These are phyloP conservation scores for Aquilaria yunnanensis DNA, from an alignment of 345 rosid species.

Conservation along the genomic window DNA sequence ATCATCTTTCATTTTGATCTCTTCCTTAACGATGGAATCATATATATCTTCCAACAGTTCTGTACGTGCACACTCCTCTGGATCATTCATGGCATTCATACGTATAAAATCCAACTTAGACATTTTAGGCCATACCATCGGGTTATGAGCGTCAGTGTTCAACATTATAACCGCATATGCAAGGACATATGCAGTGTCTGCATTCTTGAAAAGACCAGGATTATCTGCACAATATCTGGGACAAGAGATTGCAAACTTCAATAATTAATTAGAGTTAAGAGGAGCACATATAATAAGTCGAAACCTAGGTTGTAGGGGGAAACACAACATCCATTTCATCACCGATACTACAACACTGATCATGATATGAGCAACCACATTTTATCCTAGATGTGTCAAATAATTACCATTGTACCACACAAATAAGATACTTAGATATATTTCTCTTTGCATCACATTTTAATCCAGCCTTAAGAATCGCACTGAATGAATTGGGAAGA, in stretches of 20 bases:
- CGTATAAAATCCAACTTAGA: slow-evolving; percentile 83
- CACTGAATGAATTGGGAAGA: too few relatives aligned
- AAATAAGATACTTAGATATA: too few relatives aligned
- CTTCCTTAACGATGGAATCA: slow-evolving; percentile 85
- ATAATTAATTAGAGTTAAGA: slow-evolving; percentile 10
- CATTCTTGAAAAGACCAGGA: slow-evolving; percentile 83
- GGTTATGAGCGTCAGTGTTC: slow-evolving; percentile 91
- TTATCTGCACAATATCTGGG: slow-evolving; percentile 89
- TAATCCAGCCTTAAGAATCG: too few relatives aligned
- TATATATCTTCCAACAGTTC: slow-evolving; percentile 81
- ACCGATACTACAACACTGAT: too few relatives aligned
- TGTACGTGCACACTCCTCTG: slow-evolving; percentile 73
- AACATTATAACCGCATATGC: slow-evolving; percentile 94
- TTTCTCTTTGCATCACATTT: too few relatives aligned
- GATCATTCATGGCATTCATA: slow-evolving; percentile 62
- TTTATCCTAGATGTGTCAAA: too few relatives aligned
- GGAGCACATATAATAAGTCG: slow-evolving; percentile 14
- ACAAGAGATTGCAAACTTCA: not conserved
- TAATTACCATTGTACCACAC: not conserved
- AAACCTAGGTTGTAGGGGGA: not conserved
- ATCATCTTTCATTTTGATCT: slow-evolving; percentile 87
- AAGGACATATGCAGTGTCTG: slow-evolving; percentile 94
- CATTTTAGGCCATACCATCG: slow-evolving; percentile 94
- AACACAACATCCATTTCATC: too few relatives aligned
- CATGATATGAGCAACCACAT: too few relatives aligned